Evolutionary conservation across 1,139 yeast species (phyloP), one percentile per base, ranked within the genome.

Genomic region (Sugiyamaella pinicola): DNA sequence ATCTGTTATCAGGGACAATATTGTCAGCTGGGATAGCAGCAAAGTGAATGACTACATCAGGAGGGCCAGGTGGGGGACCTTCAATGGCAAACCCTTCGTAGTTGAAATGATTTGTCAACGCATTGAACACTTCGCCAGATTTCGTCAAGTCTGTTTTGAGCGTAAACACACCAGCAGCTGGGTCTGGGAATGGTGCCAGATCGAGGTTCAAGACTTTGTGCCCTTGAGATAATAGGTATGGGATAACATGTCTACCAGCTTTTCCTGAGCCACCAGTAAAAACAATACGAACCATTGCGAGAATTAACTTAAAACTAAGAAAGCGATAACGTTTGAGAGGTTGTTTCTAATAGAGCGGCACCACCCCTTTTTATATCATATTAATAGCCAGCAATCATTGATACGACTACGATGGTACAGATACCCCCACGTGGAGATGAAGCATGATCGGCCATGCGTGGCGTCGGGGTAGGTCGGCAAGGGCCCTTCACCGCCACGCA

Each of bases 1-100:
- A 55, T 45, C 52, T 54, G 39, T 59, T 57, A 42, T 59, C 62
- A 4, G 62, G 60, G 31, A 48, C 54, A 10, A 48, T 43, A 29
- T 45, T 44, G 13, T 33, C 39, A n/a, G 54, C 51, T 21, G 57
- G 57, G 13, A 54, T 44, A 4, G 57, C 57, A 18, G 57, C 57
- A 52, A 54, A 54, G 31, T 54, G 57, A 35, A 54, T 52, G 15
- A 54, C 55, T 3, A 46, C 57, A 46, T 54, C 57, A 18, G 57
- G 57, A 8, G 57, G 54, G 7, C 53, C 51, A 10, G 57, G 52
- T 4, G 54, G 55, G n/a, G 50, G 46, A 3, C 48, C 49, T 24
- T 47, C 57, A 24, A 35, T 45, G 15, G 38, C 28, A 41, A 52
- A 54, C n/a, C 55, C 57, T 9, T 21, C 39, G 38, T 39, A 49